Percentiles rank a stretch among this genome's conserved stretches.
Conservation (phyloP, 2,329 filamentous ascomycete genomes). For the Fusarium sp. region DNA sequence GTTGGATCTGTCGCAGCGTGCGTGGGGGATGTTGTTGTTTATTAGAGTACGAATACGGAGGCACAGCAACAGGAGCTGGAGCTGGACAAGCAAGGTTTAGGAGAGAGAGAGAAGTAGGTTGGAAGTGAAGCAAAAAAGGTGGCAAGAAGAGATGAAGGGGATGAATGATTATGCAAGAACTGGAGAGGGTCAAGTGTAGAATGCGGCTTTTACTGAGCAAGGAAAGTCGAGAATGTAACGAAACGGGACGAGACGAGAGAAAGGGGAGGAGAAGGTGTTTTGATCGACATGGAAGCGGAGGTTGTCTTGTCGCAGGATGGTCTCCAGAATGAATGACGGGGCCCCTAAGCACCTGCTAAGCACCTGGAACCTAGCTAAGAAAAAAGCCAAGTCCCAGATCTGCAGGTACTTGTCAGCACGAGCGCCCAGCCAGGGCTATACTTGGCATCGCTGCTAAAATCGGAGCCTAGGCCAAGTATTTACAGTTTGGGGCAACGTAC, state of each 20-base stretch:
- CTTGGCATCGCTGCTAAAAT: background rate
- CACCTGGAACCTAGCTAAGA: constrained; percentile 32
- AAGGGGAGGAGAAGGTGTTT: constrained; percentile 24
- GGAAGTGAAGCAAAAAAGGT: background rate
- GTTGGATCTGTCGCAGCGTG: background rate
- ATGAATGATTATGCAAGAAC: constrained; percentile 14
- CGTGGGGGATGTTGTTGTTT: constrained; percentile 26
- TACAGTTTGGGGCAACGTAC: background rate
- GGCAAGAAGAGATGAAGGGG: background rate
- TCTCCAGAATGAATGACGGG: constrained; percentile 11
- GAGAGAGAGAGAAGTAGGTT: background rate
- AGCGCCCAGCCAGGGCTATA: constrained; percentile 7
- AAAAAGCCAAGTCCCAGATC: constrained; percentile 46
- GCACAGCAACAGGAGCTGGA: background rate
- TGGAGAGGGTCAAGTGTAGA: constrained; percentile 10
- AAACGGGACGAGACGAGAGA: constrained; percentile 10
- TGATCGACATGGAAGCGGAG: constrained; percentile 30
- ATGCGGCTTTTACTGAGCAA: constrained; percentile 17
- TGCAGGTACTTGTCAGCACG: constrained; percentile 35
- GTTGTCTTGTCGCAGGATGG: constrained; percentile 38
- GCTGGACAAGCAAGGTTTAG: background rate
- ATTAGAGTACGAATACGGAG: constrained; percentile 8
- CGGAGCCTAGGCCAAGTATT: constrained; percentile 1
- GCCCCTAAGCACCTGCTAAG: background rate
- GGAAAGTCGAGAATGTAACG: background rate